These are phyloP conservation scores for Phytopythium aichiense DNA, from an alignment of 352 stramenopile genomes.

Conservation along the genomic window DNA sequence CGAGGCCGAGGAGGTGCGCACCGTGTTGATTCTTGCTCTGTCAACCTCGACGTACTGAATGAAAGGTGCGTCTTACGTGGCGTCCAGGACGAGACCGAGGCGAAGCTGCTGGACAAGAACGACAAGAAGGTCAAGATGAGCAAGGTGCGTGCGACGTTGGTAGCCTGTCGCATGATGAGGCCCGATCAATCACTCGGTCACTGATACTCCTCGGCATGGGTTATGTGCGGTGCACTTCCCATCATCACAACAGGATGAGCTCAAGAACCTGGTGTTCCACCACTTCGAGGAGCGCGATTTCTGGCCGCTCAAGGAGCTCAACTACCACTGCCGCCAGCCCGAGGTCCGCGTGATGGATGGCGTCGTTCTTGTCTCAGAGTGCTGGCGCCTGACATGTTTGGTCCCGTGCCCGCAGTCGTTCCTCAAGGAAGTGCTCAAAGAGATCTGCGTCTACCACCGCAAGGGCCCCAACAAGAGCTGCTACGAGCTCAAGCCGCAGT, in stretches of 20 bases:
- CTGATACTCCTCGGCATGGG: neutral
- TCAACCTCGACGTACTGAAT: neutral
- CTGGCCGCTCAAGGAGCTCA: slow-evolving; percentile 87
- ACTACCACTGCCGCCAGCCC: slow-evolving; percentile 84
- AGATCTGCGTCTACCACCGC: slow-evolving; percentile 87
- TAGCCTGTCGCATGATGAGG: neutral
- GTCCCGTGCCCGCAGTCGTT: slow-evolving; percentile 49
- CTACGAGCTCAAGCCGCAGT: slow-evolving; percentile 87
- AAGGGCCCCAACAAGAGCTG: slow-evolving; percentile 89
- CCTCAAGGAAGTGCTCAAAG: slow-evolving; percentile 85
- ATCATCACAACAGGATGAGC: slow-evolving; percentile 59
- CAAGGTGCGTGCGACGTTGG: slow-evolving; percentile 37
- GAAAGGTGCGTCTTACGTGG: neutral
- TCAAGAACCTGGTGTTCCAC: slow-evolving; percentile 87
- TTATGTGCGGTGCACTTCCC: slow-evolving; percentile 1
- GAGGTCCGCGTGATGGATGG: slow-evolving; percentile 36
- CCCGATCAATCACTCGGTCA: neutral
- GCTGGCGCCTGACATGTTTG: neutral
- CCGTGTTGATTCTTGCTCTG: neutral
- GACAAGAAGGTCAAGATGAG: slow-evolving; percentile 91
- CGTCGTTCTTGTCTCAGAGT: slow-evolving; percentile 1
- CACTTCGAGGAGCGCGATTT: slow-evolving; percentile 85
- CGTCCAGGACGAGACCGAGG: slow-evolving; percentile 38
- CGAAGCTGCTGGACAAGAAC: slow-evolving; percentile 57
- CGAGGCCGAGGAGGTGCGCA: slow-evolving; percentile 53